These are phyloP conservation scores for Botryotinia narcissicola DNA, from an alignment of 2,329 filamentous ascomycete species.

Conservation along the genomic window DNA sequence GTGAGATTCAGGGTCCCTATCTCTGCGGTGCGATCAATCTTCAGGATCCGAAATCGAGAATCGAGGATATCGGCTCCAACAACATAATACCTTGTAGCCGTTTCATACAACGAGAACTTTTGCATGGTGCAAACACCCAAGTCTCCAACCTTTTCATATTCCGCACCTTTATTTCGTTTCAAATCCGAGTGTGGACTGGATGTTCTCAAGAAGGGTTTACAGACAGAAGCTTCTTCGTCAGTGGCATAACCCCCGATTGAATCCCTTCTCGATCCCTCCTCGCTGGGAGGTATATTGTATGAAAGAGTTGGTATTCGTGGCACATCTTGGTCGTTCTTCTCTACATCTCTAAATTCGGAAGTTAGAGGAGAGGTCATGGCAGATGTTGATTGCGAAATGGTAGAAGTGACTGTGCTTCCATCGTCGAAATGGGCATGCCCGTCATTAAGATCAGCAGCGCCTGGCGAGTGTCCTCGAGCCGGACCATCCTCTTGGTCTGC, in stretches of 20 bases:
- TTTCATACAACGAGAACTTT: slow-evolving; percentile 97
- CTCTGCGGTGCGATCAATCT: slow-evolving; percentile 87
- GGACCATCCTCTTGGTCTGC: slow-evolving; percentile 35
- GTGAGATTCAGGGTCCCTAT: slow-evolving; percentile 76
- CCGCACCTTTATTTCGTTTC: slow-evolving; percentile 35
- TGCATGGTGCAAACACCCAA: slow-evolving; percentile 68
- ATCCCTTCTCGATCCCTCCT: slow-evolving; percentile 27
- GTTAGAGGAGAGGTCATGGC: slow-evolving; percentile 38
- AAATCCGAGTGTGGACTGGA: slow-evolving; percentile 45
- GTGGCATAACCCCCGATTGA: slow-evolving; percentile 45
- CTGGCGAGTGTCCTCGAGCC: slow-evolving; percentile 32
- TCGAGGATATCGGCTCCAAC: slow-evolving; percentile 91
- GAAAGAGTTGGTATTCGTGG: slow-evolving; percentile 35
- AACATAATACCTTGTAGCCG: slow-evolving; percentile 87
- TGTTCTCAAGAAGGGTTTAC: slow-evolving; percentile 56
- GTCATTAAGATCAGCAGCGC: slow-evolving; percentile 26
- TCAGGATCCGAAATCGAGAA: slow-evolving; percentile 83
- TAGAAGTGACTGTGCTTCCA: slow-evolving; percentile 28
- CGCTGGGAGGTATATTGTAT: slow-evolving; percentile 26
- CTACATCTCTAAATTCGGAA: slow-evolving; percentile 31
- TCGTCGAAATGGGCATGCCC: slow-evolving; percentile 34
- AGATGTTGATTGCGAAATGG: slow-evolving; percentile 35
- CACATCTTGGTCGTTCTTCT: slow-evolving; percentile 27
- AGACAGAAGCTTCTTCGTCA: slow-evolving; percentile 57
- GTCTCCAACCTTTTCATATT: slow-evolving; percentile 40